Conservation (phyloP, 345 rosid genomes). For the Populus euphratica region DNA sequence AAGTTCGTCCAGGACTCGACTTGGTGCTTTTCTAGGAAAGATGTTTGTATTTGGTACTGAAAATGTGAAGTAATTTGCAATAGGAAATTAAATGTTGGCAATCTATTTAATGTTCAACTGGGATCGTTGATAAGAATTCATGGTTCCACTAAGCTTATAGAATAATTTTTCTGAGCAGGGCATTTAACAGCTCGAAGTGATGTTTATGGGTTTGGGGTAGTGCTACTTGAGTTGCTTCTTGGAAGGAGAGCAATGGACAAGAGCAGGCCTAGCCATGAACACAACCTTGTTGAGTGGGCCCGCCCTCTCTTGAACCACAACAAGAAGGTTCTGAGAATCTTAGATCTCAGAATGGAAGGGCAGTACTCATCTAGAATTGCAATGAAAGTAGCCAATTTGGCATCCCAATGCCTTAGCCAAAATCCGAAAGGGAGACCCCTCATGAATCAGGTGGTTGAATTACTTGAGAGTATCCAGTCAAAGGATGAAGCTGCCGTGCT, state of each 20-base stretch:
- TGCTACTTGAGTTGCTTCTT: constrained; percentile 87
- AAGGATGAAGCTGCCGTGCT: constrained; percentile 45
- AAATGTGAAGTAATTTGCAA: background rate
- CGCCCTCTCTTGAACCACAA: constrained; percentile 77
- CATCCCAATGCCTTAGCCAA: constrained; percentile 88
- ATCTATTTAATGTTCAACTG: background rate
- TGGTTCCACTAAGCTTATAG: background rate
- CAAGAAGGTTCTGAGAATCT: constrained; percentile 77
- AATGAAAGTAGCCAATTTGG: constrained; percentile 71
- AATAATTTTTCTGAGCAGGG: constrained; percentile 41
- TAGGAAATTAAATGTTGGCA: background rate
- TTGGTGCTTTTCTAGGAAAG: background rate
- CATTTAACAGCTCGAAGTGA: constrained; percentile 95
- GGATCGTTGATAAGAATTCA: background rate
- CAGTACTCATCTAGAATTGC: constrained; percentile 59
- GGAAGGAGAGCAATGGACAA: constrained; percentile 96
- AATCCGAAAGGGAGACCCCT: constrained; percentile 85
- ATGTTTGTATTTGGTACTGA: background rate
- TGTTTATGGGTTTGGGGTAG: constrained; percentile 94
- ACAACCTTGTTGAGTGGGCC: constrained; percentile 97
- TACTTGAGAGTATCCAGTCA: constrained; percentile 54
- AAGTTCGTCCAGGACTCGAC: background rate
- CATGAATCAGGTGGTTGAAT: constrained; percentile 81
- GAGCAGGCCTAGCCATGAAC: constrained; percentile 82
- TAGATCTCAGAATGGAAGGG: constrained; percentile 90